Percentiles rank a stretch among this genome's conserved stretches.
These are phyloP conservation scores for Mallotus japonicus DNA, from an alignment of 441 rosid genomes.

Conservation along the genomic window DNA sequence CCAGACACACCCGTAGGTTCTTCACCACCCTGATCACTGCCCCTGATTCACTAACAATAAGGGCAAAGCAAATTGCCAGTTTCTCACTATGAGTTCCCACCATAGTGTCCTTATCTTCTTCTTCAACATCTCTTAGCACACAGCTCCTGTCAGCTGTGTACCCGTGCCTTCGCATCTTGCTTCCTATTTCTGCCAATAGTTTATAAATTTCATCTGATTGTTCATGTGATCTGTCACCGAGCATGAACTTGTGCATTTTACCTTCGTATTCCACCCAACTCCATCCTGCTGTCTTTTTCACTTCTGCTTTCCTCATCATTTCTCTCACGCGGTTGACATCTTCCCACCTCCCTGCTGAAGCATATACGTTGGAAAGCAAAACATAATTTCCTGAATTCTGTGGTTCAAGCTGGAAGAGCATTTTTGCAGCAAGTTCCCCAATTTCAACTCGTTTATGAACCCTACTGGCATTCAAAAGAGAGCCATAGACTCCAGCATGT, in stretches of 20 bases:
- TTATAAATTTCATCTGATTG: slow-evolving; percentile 32
- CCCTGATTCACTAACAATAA: slow-evolving; percentile 50
- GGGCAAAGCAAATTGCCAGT: slow-evolving; percentile 61
- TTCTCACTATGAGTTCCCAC: slow-evolving; percentile 60
- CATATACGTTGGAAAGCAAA: slow-evolving; percentile 58
- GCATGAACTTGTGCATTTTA: slow-evolving; percentile 55
- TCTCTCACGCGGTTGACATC: slow-evolving; percentile 45
- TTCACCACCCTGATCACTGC: slow-evolving; percentile 64
- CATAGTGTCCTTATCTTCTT: slow-evolving; percentile 33
- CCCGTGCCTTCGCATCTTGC: slow-evolving; percentile 34
- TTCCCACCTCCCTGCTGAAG: slow-evolving; percentile 54
- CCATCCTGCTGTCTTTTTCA: slow-evolving; percentile 44
- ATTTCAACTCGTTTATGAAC: slow-evolving; percentile 39
- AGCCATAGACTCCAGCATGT: slow-evolving; percentile 64
- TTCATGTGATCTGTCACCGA: slow-evolving; percentile 55
- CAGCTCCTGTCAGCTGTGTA: slow-evolving; percentile 33
- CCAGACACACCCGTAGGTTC: slow-evolving; percentile 65
- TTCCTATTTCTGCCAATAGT: slow-evolving; percentile 24
- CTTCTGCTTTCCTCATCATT: slow-evolving; percentile 38
- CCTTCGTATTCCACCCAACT: slow-evolving; percentile 53
- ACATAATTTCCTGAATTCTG: slow-evolving; percentile 56
- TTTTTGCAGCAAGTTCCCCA: slow-evolving; percentile 56
- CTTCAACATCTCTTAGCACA: slow-evolving; percentile 38
- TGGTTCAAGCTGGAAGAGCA: slow-evolving; percentile 55
- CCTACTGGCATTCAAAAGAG: slow-evolving; percentile 57